Conservation (phyloP, 2,329 filamentous ascomycete species). For the Beauveria asiatica region DNA sequence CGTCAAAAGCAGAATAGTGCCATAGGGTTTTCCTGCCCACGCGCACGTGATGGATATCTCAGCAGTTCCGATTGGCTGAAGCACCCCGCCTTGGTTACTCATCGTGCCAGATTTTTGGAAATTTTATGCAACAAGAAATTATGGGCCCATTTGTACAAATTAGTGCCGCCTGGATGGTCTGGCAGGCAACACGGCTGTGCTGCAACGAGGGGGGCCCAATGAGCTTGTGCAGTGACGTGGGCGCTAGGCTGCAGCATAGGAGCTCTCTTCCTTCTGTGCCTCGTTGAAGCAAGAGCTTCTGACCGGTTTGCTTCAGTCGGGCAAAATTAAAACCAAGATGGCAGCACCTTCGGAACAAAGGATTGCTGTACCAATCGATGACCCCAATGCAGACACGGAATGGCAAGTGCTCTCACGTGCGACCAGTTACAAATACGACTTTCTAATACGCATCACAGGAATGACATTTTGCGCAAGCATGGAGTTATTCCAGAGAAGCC, state of each 20-base stretch:
- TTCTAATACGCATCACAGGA: slow-evolving; percentile 48
- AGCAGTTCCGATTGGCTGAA: slow-evolving; percentile 15
- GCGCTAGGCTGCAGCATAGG: slow-evolving; percentile 7
- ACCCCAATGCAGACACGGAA: slow-evolving; percentile 96
- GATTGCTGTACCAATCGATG: slow-evolving; percentile 76
- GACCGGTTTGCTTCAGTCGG: not conserved
- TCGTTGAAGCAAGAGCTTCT: not conserved
- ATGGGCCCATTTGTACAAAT: slow-evolving; percentile 12
- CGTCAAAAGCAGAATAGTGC: slow-evolving; percentile 27
- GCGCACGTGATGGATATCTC: slow-evolving; percentile 26
- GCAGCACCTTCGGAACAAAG: slow-evolving; percentile 55
- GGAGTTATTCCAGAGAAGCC: slow-evolving; percentile 97
- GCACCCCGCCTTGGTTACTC: slow-evolving; percentile 3
- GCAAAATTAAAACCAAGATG: slow-evolving; percentile 31
- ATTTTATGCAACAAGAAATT: slow-evolving; percentile 8
- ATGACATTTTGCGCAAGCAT: slow-evolving; percentile 95
- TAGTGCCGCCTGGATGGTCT: not conserved
- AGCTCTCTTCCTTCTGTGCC: not conserved
- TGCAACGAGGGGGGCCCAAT: not conserved
- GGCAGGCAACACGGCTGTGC: not conserved
- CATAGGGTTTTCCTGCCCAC: slow-evolving; percentile 30
- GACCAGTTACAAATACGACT: not conserved
- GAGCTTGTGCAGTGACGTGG: slow-evolving; percentile 7
- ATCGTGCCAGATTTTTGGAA: slow-evolving; percentile 11
- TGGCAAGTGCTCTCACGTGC: slow-evolving; percentile 50